A percentile compares a stretch with the other conserved stretches of the same genome.
Evolutionary conservation across 768 basidiomycete genomes (phyloP).

Genomic region (Lactarius quietus): DNA sequence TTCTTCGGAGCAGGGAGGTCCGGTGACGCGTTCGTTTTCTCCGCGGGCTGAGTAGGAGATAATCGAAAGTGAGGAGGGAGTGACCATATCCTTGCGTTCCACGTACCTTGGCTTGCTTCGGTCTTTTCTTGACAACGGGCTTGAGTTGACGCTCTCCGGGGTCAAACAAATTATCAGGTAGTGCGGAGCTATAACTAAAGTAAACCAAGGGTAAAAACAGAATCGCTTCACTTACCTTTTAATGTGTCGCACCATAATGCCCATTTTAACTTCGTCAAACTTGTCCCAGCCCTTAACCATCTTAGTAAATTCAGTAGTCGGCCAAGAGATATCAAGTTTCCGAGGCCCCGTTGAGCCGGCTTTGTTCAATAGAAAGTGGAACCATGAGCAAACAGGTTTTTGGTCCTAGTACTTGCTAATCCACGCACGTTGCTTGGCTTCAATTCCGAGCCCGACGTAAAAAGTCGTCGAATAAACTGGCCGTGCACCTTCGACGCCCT

Average conservation of each 20-base stretch:
- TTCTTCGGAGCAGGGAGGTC: constrained; percentile 27
- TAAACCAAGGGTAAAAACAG: constrained; percentile 14
- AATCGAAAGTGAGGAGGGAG: not conserved
- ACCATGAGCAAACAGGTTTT: constrained; percentile 18
- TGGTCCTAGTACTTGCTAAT: constrained; percentile 16
- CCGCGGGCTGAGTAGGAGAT: constrained; percentile 13
- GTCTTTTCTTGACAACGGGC: constrained; percentile 60
- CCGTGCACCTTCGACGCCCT: constrained; percentile 69
- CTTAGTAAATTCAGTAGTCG: constrained; percentile 92
- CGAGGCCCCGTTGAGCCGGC: constrained; percentile 75
- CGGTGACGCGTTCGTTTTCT: constrained; percentile 22
- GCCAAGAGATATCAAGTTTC: constrained; percentile 93
- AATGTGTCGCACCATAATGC: constrained; percentile 89
- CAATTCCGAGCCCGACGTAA: constrained; percentile 92
- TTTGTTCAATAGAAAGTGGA: constrained; percentile 34
- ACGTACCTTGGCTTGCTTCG: constrained; percentile 59
- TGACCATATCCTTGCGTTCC: not conserved
- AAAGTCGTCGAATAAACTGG: constrained; percentile 96
- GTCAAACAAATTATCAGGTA: constrained; percentile 83
- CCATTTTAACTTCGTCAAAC: constrained; percentile 90
- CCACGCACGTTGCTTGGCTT: constrained; percentile 81
- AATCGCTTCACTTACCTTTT: constrained; percentile 54
- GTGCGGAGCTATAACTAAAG: constrained; percentile 47
- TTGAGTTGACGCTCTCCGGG: constrained; percentile 75
- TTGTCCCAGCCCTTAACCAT: constrained; percentile 95